A percentile compares a stretch with the other conserved stretches of the same genome.
Conservation (phyloP, 2,329 filamentous ascomycete genomes). For the Claviceps pusilla region DNA sequence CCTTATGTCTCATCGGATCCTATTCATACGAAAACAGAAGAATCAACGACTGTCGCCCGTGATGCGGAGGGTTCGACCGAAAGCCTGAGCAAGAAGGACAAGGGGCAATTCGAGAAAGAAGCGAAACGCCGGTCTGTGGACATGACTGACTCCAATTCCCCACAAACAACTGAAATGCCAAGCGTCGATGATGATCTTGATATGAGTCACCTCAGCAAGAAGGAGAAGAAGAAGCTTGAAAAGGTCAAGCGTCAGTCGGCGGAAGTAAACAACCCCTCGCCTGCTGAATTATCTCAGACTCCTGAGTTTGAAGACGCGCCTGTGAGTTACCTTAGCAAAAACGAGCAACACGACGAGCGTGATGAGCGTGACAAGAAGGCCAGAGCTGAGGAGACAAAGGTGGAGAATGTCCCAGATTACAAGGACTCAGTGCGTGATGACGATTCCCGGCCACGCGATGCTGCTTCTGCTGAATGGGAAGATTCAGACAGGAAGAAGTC, state of each 20-base stretch:
- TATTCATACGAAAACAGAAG: slow-evolving; percentile 25
- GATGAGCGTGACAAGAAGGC: slow-evolving; percentile 30
- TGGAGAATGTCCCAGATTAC: slow-evolving; percentile 11
- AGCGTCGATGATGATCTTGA: slow-evolving; percentile 11
- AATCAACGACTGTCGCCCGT: slow-evolving; percentile 10
- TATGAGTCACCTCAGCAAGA: slow-evolving; percentile 26
- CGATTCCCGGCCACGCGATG: slow-evolving; percentile 10
- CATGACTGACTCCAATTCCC: slow-evolving; percentile 1
- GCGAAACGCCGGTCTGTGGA: slow-evolving; percentile 19
- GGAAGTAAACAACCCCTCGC: slow-evolving; percentile 3
- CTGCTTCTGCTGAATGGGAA: slow-evolving; percentile 11
- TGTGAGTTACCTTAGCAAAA: slow-evolving; percentile 17
- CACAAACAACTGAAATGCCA: neutral
- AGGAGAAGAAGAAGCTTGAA: slow-evolving; percentile 33
- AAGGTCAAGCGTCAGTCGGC: slow-evolving; percentile 14
- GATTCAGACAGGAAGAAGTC: slow-evolving; percentile 13
- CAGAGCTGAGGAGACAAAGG: slow-evolving; percentile 10
- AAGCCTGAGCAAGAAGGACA: slow-evolving; percentile 33
- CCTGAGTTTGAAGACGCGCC: slow-evolving; percentile 11
- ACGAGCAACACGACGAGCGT: slow-evolving; percentile 26
- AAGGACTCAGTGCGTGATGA: slow-evolving; percentile 9
- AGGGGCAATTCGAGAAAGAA: slow-evolving; percentile 31
- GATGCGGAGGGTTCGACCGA: slow-evolving; percentile 12
- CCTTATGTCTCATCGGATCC: slow-evolving; percentile 34
- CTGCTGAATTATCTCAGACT: slow-evolving; percentile 3